A percentile compares a stretch with the other conserved stretches of the same genome.
These are phyloP conservation scores for Aureobasidium sp. DNA, from an alignment of 2,329 filamentous ascomycete species.

Conservation along the genomic window DNA sequence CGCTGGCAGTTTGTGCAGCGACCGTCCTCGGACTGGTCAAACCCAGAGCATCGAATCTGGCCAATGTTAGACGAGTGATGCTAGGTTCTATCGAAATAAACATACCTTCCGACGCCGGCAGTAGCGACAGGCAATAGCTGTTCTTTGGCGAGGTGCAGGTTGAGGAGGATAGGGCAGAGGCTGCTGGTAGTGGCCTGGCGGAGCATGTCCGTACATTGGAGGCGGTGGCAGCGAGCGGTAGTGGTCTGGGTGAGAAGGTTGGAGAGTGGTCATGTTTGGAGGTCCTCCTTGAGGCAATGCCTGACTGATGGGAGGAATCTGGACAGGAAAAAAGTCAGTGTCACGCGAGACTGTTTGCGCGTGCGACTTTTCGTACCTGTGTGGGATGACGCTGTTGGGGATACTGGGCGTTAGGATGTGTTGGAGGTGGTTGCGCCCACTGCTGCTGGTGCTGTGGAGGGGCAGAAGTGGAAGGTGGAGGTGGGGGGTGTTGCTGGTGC, in stretches of 20 bases:
- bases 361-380: conserved; percentile 22
- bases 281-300: conserved; percentile 26
- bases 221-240: conserved; percentile 41
- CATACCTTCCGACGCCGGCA: conserved; percentile 53
- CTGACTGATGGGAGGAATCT: conserved; percentile 31
- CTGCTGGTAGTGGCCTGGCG: conserved; percentile 31
- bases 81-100: background rate
- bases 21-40: conserved; percentile 64
- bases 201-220: conserved; percentile 38
- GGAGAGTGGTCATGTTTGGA: conserved; percentile 40
- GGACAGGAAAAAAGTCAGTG: conserved; percentile 17
- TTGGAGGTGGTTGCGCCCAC: conserved; percentile 24
- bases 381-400: conserved; percentile 23
- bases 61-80: background rate
- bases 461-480: conserved; percentile 21
- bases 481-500: conserved; percentile 20
- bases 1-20: conserved; percentile 66
- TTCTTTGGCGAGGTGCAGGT: conserved; percentile 53
- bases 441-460: conserved; percentile 11
- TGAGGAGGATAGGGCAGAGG: conserved; percentile 38
- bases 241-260: conserved; percentile 39
- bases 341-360: conserved; percentile 2
- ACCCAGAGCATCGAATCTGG: conserved; percentile 70
- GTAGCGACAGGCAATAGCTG: conserved; percentile 55
- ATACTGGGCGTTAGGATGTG: conserved; percentile 29